phyloP scores from a whole-genome alignment of 2,329 filamentous ascomycete genomes.

The Albophoma yamanashiensis region DNA sequence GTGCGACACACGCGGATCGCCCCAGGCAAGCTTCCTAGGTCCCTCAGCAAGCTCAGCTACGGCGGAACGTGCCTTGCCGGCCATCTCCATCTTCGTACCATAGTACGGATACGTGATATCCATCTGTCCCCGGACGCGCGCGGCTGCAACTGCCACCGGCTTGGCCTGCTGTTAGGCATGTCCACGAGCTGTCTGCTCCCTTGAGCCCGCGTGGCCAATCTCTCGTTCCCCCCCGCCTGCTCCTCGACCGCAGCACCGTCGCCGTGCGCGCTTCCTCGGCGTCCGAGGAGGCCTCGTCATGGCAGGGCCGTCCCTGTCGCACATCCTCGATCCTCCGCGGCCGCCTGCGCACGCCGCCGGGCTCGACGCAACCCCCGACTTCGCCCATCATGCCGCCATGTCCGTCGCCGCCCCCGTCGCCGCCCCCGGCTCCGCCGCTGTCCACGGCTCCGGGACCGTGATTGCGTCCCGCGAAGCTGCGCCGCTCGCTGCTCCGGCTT shows the following conservation, averaged over 20 bases:
- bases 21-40: too few species aligned
- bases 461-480: not conserved
- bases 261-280: not conserved
- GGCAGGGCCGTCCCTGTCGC: constrained; percentile 20
- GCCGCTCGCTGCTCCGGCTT: not conserved
- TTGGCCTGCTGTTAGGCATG: not conserved
- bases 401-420: not conserved
- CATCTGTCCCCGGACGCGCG: not conserved
- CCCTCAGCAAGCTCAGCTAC: too few species aligned
- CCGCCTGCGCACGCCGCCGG: constrained; percentile 7
- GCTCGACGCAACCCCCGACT: not conserved
- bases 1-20: not conserved
- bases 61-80: not conserved
- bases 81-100: not conserved
- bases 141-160: not conserved
- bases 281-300: constrained; percentile 10
- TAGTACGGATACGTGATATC: too few species aligned
- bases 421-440: not conserved
- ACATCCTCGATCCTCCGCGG: constrained; percentile 19
- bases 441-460: not conserved
- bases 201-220: not conserved
- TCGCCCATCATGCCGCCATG: not conserved
- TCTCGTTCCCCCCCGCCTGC: not conserved
- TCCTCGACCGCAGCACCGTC: not conserved
- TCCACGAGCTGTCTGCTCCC: not conserved